A percentile compares a stretch with the other conserved stretches of the same genome.
Evolutionary conservation across 2,329 filamentous ascomycete genomes (phyloP).

Genomic region (Fusarium haematococcum): DNA sequence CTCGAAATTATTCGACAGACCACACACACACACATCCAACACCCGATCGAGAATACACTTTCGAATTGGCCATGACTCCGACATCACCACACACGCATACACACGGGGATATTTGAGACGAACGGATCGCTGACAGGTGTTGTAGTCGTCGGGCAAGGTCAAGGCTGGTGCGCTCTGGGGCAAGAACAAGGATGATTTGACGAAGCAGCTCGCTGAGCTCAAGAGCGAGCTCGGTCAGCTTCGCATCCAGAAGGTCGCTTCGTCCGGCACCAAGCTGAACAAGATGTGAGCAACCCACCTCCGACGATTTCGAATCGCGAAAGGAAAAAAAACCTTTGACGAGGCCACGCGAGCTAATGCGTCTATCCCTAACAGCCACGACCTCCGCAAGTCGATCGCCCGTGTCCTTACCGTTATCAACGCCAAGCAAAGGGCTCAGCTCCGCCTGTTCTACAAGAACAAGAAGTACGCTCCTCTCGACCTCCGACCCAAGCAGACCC

Average conservation of each 20-base stretch:
- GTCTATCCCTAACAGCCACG: conserved; percentile 74
- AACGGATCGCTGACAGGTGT: conserved; percentile 46
- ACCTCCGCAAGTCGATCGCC: conserved; percentile 99
- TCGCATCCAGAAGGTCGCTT: conserved; percentile 98
- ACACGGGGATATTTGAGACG: conserved; percentile 23
- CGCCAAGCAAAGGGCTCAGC: conserved; percentile 97
- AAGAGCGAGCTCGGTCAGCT: conserved; percentile 97
- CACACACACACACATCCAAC: conserved; percentile 14
- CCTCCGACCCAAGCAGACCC: conserved; percentile 98
- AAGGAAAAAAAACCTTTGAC: not conserved
- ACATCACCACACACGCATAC: conserved; percentile 22
- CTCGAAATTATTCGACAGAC: conserved; percentile 37
- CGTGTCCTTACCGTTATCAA: conserved; percentile 99
- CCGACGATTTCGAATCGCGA: conserved; percentile 3
- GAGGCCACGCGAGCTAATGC: conserved; percentile 30
- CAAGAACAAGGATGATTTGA: conserved; percentile 99
- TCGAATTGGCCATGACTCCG: conserved; percentile 27
- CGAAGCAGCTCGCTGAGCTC: conserved; percentile 93
- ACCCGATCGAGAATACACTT: conserved; percentile 32
- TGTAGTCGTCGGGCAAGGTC: conserved; percentile 73
- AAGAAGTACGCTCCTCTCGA: conserved; percentile 99
- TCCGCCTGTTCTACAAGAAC: conserved; percentile 99
- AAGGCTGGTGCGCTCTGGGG: conserved; percentile 97
- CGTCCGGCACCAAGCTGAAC: conserved; percentile 94
- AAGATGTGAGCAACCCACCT: conserved; percentile 79